Evolutionary conservation across 169 alveolate genomes (phyloP).

Genomic region (Theileria equi): DNA sequence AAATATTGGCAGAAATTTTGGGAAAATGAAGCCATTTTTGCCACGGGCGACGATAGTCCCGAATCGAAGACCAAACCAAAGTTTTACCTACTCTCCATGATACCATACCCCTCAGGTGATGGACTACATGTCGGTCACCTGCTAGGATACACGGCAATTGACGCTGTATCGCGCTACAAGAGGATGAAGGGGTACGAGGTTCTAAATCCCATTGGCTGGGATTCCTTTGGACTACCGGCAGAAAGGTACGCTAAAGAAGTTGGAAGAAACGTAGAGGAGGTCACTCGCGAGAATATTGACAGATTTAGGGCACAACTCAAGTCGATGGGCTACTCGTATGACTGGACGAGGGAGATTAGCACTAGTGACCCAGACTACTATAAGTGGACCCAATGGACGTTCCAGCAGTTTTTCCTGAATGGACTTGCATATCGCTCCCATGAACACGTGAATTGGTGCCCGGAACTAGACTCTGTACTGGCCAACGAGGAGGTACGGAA

Average conservation of each 20-base stretch:
- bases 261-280: slow-evolving; percentile 69
- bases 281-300: slow-evolving; percentile 74
- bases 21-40: slow-evolving; percentile 20
- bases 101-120: slow-evolving; percentile 90
- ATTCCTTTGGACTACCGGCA: slow-evolving; percentile 90
- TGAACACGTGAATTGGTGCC: slow-evolving; percentile 86
- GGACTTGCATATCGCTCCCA: slow-evolving; percentile 81
- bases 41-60: slow-evolving; percentile 3
- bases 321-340: slow-evolving; percentile 83
- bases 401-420: slow-evolving; percentile 73
- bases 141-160: slow-evolving; percentile 86
- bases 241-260: slow-evolving; percentile 85
- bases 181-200: slow-evolving; percentile 79
- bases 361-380: slow-evolving; percentile 83
- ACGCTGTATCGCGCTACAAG: slow-evolving; percentile 84
- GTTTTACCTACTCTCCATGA: slow-evolving; percentile 82
- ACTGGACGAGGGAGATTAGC: slow-evolving; percentile 85
- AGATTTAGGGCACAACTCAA: slow-evolving; percentile 81
- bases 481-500: slow-evolving; percentile 88
- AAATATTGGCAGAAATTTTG: slow-evolving; percentile 50
- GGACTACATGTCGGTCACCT: slow-evolving; percentile 91
- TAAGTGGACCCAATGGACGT: slow-evolving; percentile 89
- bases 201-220: slow-evolving; percentile 93
- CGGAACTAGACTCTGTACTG: slow-evolving; percentile 82
- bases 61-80: slow-evolving; percentile 32